These are phyloP conservation scores for Immersiporthe knoxdaviesiana DNA, from an alignment of 2,329 filamentous ascomycete genomes.

Conservation along the genomic window DNA sequence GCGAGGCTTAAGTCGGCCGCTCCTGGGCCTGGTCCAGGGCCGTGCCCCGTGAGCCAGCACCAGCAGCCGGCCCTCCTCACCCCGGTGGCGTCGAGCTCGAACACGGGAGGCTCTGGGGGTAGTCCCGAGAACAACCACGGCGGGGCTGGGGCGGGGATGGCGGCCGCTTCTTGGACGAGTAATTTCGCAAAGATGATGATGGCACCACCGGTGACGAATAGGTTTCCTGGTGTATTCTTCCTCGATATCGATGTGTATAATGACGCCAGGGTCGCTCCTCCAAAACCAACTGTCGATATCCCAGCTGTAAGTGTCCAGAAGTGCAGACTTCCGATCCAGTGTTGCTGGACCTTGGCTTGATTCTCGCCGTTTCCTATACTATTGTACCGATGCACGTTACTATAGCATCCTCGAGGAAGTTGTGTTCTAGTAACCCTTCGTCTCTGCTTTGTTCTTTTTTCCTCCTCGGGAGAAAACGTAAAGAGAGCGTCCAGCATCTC, in stretches of 20 bases:
- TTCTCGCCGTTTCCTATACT: background rate
- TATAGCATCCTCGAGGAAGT: background rate
- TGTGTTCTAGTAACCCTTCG: background rate
- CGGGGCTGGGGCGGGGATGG: slow-evolving; percentile 20
- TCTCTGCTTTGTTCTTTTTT: too few species aligned
- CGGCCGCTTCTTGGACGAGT: slow-evolving; percentile 28
- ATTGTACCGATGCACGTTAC: background rate
- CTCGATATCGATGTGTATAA: slow-evolving; percentile 47
- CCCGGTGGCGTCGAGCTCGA: slow-evolving; percentile 12
- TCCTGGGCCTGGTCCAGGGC: background rate
- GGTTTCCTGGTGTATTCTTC: slow-evolving; percentile 49
- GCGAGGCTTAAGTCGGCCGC: slow-evolving; percentile 36
- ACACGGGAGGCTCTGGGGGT: background rate
- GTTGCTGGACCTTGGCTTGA: too few species aligned
- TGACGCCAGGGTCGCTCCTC: slow-evolving; percentile 41
- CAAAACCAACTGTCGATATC: slow-evolving; percentile 43
- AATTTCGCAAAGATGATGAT: background rate
- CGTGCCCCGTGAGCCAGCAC: background rate
- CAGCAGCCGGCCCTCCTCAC: background rate
- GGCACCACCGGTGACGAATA: slow-evolving; percentile 28
- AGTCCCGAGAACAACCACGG: slow-evolving; percentile 18
- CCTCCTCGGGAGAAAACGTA: too few species aligned
- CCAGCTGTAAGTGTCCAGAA: slow-evolving; percentile 40
- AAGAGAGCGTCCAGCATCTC: background rate
- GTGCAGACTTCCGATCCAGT: background rate